Evolutionary conservation across 1,139 yeast species (phyloP).

Genomic region (Kluyveromyces marxianus): DNA sequence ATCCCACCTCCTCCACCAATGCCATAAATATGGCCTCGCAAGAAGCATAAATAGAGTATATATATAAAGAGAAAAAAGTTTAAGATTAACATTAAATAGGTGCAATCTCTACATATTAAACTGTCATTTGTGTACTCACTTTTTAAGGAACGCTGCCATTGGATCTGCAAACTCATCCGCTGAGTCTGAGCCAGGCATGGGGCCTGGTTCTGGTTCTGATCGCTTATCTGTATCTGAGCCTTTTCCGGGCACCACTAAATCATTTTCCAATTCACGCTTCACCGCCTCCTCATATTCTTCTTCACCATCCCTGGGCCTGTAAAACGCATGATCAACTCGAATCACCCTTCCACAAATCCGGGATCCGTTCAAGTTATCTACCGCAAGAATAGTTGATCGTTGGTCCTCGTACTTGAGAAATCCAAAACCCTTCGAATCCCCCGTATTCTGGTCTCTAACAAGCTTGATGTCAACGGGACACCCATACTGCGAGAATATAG

Average conservation of each 20-base stretch:
- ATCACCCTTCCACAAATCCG: constrained; percentile 50
- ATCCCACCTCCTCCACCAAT: constrained; percentile 31
- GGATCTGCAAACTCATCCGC: constrained; percentile 17
- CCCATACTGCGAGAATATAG: constrained; percentile 86
- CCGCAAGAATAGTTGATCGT: constrained; percentile 73
- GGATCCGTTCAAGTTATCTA: constrained; percentile 80
- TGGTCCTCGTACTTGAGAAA: constrained; percentile 79
- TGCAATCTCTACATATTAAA: not conserved
- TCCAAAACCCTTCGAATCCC: constrained; percentile 70
- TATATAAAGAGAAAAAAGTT: not conserved
- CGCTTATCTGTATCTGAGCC: not conserved
- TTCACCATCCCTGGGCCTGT: constrained; percentile 44
- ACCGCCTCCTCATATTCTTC: constrained; percentile 34
- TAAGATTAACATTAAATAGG: not conserved
- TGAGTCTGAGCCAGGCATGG: not conserved
- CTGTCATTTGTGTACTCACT: not conserved
- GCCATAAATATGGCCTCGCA: constrained; percentile 9
- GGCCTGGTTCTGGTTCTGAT: not conserved
- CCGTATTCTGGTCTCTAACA: constrained; percentile 60
- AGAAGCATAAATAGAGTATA: not conserved
- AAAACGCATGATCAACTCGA: constrained; percentile 73
- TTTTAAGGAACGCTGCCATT: constrained; percentile 10
- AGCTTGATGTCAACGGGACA: constrained; percentile 72
- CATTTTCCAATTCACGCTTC: constrained; percentile 20
- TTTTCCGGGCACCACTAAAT: constrained; percentile 8